Percentiles rank a stretch among this genome's conserved stretches.
phyloP scores from a whole-genome alignment of 352 stramenopile genomes.

The Pythium folliculosum region DNA sequence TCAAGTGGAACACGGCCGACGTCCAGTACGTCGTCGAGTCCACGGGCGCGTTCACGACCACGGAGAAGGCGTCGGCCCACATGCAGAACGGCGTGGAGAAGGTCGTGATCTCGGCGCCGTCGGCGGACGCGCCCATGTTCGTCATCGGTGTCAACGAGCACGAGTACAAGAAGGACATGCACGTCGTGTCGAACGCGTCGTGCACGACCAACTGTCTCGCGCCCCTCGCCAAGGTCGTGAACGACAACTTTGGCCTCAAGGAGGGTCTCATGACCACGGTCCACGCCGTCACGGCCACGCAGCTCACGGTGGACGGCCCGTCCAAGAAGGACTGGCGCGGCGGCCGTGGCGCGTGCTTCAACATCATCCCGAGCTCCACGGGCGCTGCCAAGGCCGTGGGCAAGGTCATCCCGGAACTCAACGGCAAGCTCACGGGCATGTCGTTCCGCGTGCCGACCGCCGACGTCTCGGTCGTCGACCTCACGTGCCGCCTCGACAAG shows the following conservation, averaged over 20 bases:
- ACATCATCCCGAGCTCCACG: slow-evolving; percentile 99
- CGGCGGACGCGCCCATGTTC: slow-evolving; percentile 98
- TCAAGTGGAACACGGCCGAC: slow-evolving; percentile 89
- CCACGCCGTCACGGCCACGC: slow-evolving; percentile 97
- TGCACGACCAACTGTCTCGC: slow-evolving; percentile 99
- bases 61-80: slow-evolving; percentile 93
- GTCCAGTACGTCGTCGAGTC: slow-evolving; percentile 96
- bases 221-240: slow-evolving; percentile 97
- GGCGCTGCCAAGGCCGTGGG: slow-evolving; percentile 98
- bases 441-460: slow-evolving; percentile 90
- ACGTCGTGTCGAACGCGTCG: slow-evolving; percentile 98
- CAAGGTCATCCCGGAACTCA: slow-evolving; percentile 96
- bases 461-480: slow-evolving; percentile 90
- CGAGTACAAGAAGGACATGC: slow-evolving; percentile 92
- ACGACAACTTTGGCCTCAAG: slow-evolving; percentile 98
- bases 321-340: slow-evolving; percentile 99
- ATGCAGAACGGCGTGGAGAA: slow-evolving; percentile 94
- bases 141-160: slow-evolving; percentile 99
- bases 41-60: slow-evolving; percentile 75
- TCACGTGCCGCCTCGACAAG: slow-evolving; percentile 84
- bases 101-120: slow-evolving; percentile 97
- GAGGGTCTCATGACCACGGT: slow-evolving; percentile 99
- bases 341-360: slow-evolving; percentile 96
- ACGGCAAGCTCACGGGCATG: slow-evolving; percentile 93
- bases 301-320: slow-evolving; percentile 97